Evolutionary conservation across 2,329 filamentous ascomycete genomes (phyloP).

Genomic region (Penicillium aurantiogriseum): DNA sequence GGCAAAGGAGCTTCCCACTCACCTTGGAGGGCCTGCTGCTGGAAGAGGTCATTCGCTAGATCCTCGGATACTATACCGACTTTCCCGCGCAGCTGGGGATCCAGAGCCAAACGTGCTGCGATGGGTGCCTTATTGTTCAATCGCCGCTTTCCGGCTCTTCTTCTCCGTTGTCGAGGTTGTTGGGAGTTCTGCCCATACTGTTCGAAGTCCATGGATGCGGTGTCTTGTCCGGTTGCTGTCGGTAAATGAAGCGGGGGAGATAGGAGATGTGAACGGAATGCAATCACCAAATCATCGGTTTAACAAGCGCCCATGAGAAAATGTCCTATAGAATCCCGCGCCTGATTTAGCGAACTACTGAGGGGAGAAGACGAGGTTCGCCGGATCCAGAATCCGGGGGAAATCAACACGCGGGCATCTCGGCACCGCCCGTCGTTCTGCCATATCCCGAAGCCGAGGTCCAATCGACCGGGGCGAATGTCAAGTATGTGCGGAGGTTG

Average conservation of each 20-base stretch:
- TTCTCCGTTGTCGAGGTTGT: slow-evolving; percentile 53
- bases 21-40: slow-evolving; percentile 55
- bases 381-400: slow-evolving; percentile 34
- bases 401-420: slow-evolving; percentile 26
- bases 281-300: slow-evolving; percentile 18
- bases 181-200: slow-evolving; percentile 40
- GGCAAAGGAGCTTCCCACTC: slow-evolving; percentile 12
- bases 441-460: slow-evolving; percentile 40
- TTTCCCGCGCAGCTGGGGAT: slow-evolving; percentile 81
- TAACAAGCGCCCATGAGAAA: slow-evolving; percentile 5
- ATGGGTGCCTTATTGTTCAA: slow-evolving; percentile 67
- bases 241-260: slow-evolving; percentile 15
- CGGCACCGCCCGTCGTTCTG: slow-evolving; percentile 35
- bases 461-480: slow-evolving; percentile 10
- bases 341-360: slow-evolving; percentile 2
- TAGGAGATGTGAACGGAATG: slow-evolving; percentile 6
- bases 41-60: slow-evolving; percentile 77
- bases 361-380: slow-evolving; percentile 12
- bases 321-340: slow-evolving; percentile 1
- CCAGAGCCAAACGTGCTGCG: slow-evolving; percentile 76
- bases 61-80: slow-evolving; percentile 84
- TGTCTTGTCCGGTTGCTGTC: slow-evolving; percentile 22
- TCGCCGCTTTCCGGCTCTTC: slow-evolving; percentile 46
- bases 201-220: slow-evolving; percentile 45
- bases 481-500: neutral